These are phyloP conservation scores for Boletus huronensis DNA, from an alignment of 768 basidiomycete genomes.

Conservation along the genomic window DNA sequence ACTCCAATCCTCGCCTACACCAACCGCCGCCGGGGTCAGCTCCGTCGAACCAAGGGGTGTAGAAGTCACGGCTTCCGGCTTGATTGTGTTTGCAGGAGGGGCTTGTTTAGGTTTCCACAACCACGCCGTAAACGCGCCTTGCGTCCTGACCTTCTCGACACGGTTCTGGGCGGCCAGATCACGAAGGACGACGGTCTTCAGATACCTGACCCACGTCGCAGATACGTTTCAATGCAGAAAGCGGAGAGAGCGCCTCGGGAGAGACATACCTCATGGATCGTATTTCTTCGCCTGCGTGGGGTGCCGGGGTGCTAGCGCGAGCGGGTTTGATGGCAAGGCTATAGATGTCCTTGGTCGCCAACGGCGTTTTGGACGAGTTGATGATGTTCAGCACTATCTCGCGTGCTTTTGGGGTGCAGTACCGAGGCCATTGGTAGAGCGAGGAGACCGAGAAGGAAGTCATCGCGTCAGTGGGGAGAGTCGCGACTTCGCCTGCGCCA, in stretches of 20 bases:
- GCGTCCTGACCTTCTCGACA: constrained; percentile 41
- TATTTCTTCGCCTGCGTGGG: constrained; percentile 45
- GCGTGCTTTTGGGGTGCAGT: constrained; percentile 23
- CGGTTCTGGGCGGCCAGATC: constrained; percentile 40
- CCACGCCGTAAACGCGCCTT: constrained; percentile 36
- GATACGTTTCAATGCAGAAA: not conserved
- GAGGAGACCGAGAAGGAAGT: constrained; percentile 13
- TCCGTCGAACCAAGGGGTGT: not conserved
- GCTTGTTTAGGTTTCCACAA: constrained; percentile 34
- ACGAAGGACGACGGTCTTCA: constrained; percentile 52
- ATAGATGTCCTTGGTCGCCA: constrained; percentile 29
- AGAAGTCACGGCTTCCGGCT: not conserved
- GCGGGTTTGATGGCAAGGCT: constrained; percentile 16
- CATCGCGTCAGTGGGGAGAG: too few species aligned
- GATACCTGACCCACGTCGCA: constrained; percentile 38
- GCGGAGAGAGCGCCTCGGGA: not conserved
- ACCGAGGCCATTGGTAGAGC: constrained; percentile 21
- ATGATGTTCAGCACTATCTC: constrained; percentile 21
- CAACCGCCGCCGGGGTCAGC: constrained; percentile 27
- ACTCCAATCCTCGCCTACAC: constrained; percentile 43
- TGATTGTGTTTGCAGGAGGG: not conserved
- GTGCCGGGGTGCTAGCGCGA: constrained; percentile 27
- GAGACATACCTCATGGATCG: constrained; percentile 49
- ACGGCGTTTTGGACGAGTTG: constrained; percentile 18
- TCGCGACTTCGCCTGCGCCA: too few species aligned